Conservation (phyloP, 352 stramenopile species). For the Blastocystis sp. region DNA sequence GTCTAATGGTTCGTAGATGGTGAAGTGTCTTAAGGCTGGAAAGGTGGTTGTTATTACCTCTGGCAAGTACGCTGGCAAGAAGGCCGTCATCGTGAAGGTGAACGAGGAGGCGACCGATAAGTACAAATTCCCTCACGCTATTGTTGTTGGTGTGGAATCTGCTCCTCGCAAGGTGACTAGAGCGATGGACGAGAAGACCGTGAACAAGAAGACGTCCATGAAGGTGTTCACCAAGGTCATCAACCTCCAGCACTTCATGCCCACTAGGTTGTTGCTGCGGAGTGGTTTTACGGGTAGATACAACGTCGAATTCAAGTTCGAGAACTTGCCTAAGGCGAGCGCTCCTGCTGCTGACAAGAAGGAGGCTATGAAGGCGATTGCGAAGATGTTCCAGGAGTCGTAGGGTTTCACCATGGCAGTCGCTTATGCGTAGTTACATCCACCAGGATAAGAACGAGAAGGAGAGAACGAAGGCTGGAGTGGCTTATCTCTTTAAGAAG, state of each 20-base stretch:
- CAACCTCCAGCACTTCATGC: slow-evolving; percentile 71
- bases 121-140: slow-evolving; percentile 68
- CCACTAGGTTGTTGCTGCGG: slow-evolving; percentile 44
- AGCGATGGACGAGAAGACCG: slow-evolving; percentile 67
- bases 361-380: slow-evolving; percentile 55
- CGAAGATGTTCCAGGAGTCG: slow-evolving; percentile 63
- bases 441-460: slow-evolving; percentile 69
- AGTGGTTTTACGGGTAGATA: slow-evolving; percentile 18
- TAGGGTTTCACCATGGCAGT: not conserved
- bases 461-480: slow-evolving; percentile 69
- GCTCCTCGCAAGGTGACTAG: slow-evolving; percentile 68
- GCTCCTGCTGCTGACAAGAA: slow-evolving; percentile 56
- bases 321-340: slow-evolving; percentile 20
- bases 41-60: slow-evolving; percentile 69
- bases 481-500: slow-evolving; percentile 70
- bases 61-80: slow-evolving; percentile 70
- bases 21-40: slow-evolving; percentile 69
- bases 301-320: slow-evolving; percentile 64
- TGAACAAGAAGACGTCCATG: slow-evolving; percentile 66
- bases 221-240: slow-evolving; percentile 69
- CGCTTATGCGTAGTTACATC: slow-evolving; percentile 58
- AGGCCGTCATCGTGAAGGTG: slow-evolving; percentile 71
- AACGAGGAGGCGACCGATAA: slow-evolving; percentile 66
- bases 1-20: slow-evolving; percentile 40
- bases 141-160: slow-evolving; percentile 67